Base-by-base conservation (phyloP, 129 eudicot genomes). In the Lonicera japonica region DNA sequence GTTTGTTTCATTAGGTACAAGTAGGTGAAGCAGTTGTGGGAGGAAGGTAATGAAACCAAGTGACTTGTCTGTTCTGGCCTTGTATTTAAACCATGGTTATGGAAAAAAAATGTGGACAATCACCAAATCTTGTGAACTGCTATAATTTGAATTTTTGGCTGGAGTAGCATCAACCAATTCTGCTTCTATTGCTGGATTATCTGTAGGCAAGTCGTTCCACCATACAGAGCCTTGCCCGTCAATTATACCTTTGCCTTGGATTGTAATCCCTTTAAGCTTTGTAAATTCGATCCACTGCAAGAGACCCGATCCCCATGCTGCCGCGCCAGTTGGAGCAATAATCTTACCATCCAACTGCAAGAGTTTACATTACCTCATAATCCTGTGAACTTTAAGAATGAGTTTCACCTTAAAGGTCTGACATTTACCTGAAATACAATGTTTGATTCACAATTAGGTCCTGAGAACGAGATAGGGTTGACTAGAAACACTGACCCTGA, bases 191-290 rank as follows among this genome's bases (percentile, higher is more conserved):
- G 5, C 19, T 18, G 56, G 45, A 53, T 39, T 57, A 52, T 16
- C 8, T 36, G 68, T 56, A 23, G 52, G 74, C 5, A 74, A 73
- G 23, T 55, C 8, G 38, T 40, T 75, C 96, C 96, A 89, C 95
- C 95, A 89, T 16, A 73, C 85, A 0, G 81, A 57, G 19, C 96
- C 96, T 74, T 75, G 80, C 5, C 96, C 96, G 36, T 88, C 89
- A 46, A 88, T 70, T 20, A 77, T 41, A 11, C 96, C 94, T 25
- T 61, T 69, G 15, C 94, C 94, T 67, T 73, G 73, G 48, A 88
- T 63, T 5, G 89, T 70, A 61, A 88, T 65, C 70, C 89, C 84
- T 3, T 81, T 58, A 1, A 80, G 80, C 43, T 69, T 61, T 24
- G 73, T 59, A 65, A 87, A 87, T 50, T 78, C 77, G 6, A 84